Evolutionary conservation across 2,329 filamentous ascomycete species (phyloP), one percentile per base, ranked within the genome.

Genomic region (Penicillium fuscoglaucum): DNA sequence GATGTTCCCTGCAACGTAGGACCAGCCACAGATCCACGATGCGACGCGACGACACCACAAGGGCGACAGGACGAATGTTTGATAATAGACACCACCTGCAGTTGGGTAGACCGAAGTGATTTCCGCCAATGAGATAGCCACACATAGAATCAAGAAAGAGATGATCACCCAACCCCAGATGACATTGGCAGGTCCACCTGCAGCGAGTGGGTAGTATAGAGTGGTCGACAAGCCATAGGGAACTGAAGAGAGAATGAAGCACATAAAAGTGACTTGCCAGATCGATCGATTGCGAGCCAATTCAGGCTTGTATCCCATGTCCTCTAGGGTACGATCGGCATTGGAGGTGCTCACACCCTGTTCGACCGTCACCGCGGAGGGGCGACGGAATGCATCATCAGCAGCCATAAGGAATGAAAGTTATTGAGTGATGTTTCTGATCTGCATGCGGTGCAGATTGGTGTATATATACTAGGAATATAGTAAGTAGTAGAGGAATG

Each of bases 1-100:
- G 72, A 91, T 88, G 76, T 92, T 92, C 58, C 90, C 90, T 52
- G 91, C 86, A 19, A 90, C 83, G 70, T 90, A 92, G 24, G 88
- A 72, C 87, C 88, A 90, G 6, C 87, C 87, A 5, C 86, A 87
- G 24, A 88, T 83, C 82, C 86, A 90, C 8, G 82, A 84, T 8
- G 86, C 82, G 26, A 89, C 80, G 2, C 86, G 85, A 8, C 87
- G 85, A 74, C 83, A 90, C 68, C 85, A 78, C 37, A 79, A 79
- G 0, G 85, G 87, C 2, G 82, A 81, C 21, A 90, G 79, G 81
- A 89, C 86, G 2, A 86, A 86, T 51, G 82, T 85, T 79, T 83
- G 84, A 75, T 90, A 90, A 70, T 90, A 90, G 3, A 89, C 86
- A 28, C 86, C 86, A 31, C 86, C 86, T 19, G 86, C 83, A 2